Percentiles rank a stretch among this genome's conserved stretches.
phyloP scores from a whole-genome alignment of 2,329 filamentous ascomycete species.

The Malbranchea zuffiana region DNA sequence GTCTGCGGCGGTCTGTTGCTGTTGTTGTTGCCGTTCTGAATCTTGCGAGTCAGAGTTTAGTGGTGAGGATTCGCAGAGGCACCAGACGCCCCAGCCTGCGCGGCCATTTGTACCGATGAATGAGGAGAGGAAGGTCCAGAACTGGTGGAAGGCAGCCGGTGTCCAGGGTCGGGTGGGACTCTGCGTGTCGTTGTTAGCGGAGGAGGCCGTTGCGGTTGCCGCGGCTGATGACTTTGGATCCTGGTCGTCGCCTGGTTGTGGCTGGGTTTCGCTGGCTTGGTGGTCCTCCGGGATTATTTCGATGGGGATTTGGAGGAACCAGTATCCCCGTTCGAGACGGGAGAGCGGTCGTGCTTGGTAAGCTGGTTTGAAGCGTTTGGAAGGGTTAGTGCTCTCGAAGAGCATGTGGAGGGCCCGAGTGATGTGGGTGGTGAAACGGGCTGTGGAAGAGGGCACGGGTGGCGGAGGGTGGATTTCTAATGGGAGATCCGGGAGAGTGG shows the following conservation, averaged over 20 bases:
- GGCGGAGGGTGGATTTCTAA: slow-evolving; percentile 42
- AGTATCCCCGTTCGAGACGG: slow-evolving; percentile 64
- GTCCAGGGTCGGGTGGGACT: slow-evolving; percentile 21
- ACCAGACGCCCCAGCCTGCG: slow-evolving; percentile 39
- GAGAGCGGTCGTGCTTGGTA: slow-evolving; percentile 41
- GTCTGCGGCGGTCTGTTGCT: neutral
- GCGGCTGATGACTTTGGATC: too few relatives aligned
- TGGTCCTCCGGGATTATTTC: slow-evolving; percentile 15
- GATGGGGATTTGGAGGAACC: slow-evolving; percentile 55
- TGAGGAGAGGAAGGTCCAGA: slow-evolving; percentile 33
- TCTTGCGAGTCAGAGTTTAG: neutral
- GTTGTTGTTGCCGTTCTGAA: too few relatives aligned
- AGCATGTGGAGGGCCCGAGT: slow-evolving; percentile 47
- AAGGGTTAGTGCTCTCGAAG: slow-evolving; percentile 41
- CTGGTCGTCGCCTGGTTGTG: slow-evolving; percentile 47
- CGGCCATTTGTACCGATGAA: slow-evolving; percentile 30
- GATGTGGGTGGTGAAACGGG: slow-evolving; percentile 43
- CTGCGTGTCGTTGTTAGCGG: slow-evolving; percentile 45
- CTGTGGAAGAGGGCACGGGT: slow-evolving; percentile 39
- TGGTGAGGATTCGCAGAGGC: slow-evolving; percentile 23
- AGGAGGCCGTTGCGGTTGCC: too few relatives aligned
- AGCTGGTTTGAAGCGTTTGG: slow-evolving; percentile 44
- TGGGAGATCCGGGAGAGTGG: slow-evolving; percentile 20
- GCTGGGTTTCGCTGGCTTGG: neutral
- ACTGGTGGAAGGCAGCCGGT: slow-evolving; percentile 25